Evolutionary conservation across 306 rosid species (phyloP).

Genomic region (Vigna radiata): DNA sequence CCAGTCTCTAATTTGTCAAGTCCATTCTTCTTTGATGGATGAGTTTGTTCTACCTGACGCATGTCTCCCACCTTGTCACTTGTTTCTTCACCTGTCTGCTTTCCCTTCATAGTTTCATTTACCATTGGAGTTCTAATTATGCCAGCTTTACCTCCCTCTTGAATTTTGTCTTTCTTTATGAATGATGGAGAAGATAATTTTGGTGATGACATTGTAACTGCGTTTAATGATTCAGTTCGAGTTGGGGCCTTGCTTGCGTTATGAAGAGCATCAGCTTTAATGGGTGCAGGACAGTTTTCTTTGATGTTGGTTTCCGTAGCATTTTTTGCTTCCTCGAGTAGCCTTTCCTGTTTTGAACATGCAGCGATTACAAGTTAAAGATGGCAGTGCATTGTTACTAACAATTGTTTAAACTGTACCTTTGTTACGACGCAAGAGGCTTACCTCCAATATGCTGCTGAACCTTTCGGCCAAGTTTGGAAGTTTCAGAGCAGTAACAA

Average conservation of each 20-base stretch:
- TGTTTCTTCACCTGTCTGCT: constrained; percentile 40
- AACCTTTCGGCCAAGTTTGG: constrained; percentile 94
- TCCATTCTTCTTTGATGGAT: constrained; percentile 47
- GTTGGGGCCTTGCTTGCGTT: constrained; percentile 42
- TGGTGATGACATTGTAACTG: constrained; percentile 49
- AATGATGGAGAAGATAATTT: constrained; percentile 65
- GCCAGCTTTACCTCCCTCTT: constrained; percentile 55
- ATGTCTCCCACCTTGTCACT: constrained; percentile 46
- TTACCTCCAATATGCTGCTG: constrained; percentile 85
- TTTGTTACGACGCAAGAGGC: constrained; percentile 31
- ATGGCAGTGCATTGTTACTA: constrained; percentile 24
- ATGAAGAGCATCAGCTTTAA: constrained; percentile 43
- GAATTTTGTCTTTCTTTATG: constrained; percentile 65
- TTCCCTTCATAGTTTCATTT: constrained; percentile 48
- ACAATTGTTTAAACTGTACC: background rate
- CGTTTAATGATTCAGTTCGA: constrained; percentile 54
- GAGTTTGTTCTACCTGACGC: constrained; percentile 46
- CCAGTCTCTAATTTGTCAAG: constrained; percentile 52
- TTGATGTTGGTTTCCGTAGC: constrained; percentile 44
- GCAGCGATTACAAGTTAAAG: constrained; percentile 34
- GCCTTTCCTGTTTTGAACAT: constrained; percentile 66
- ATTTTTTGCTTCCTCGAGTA: constrained; percentile 60
- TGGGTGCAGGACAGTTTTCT: constrained; percentile 43
- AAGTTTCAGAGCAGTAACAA: constrained; percentile 86
- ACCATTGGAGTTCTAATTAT: constrained; percentile 38